Base-by-base conservation (phyloP, 2,329 filamentous ascomycete genomes). In the Aspergillus brunneoviolaceus region DNA sequence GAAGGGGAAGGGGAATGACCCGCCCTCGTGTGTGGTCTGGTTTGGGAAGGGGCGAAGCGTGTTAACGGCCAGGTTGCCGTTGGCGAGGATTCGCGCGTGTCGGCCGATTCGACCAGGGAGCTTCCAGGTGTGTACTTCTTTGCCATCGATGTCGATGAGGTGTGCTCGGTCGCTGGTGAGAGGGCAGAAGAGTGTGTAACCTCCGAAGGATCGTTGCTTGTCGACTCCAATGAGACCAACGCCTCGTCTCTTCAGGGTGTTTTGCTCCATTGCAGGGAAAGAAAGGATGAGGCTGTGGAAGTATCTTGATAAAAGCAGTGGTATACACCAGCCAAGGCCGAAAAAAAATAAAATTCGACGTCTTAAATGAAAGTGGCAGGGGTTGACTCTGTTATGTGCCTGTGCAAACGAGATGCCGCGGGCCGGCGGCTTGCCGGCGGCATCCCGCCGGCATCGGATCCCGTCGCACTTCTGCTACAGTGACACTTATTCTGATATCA, bases 1-100 rank as follows among this genome's bases (percentile, higher is more conserved):
- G 54, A 81, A 73, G 1, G 77, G 77, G 59, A 80, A 81, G 5
- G 74, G 70, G 6, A 66, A 66, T 5, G 77, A 76, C 2, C 71
- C 71, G 12, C 65, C 65, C 3, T 35, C 33, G 11, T 35, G 33
- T 5, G 33, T 35, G 33, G 33, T 35, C 10, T 35, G 33, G 33
- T 35, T 16, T 5, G 33, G 33, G 0, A 0, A 16, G 4, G 78
- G 76, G 52, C 76, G 77, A 2, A 78, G 73, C 9, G 73, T 75
- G 63, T 81, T 81, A 65, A 77, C 76, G 19, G 78, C 79, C 1
- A 81, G 71, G 57, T 77, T 78, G 3, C 79, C 78, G 48, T 80
- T 77, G 12, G 72, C 70, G 0, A 81, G 72, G 50, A 81, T 72
- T n/a, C 77, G 71, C 5, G 78, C 76, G 61, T 81, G 79, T 9